Evolutionary conservation across 2,329 filamentous ascomycete species (phyloP).

Genomic region (Trichoderma sp.): DNA sequence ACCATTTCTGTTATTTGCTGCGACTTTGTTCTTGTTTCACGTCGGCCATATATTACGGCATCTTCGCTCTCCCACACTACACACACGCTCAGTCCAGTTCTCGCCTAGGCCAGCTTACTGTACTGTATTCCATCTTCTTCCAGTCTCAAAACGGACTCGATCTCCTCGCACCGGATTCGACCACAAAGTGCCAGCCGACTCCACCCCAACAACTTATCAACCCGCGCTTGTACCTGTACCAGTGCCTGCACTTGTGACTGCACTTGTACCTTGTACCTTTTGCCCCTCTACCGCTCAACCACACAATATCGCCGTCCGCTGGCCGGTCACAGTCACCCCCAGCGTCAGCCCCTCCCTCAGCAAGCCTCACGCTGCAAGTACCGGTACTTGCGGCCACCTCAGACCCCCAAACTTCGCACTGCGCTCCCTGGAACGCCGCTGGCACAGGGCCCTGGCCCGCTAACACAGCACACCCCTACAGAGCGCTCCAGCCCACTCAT

Average conservation of each 20-base stretch:
- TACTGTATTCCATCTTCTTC: background rate
- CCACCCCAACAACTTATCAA: background rate
- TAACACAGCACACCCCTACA: background rate
- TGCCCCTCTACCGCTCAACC: background rate
- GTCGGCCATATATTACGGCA: slow-evolving; percentile 7
- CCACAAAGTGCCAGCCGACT: slow-evolving; percentile 2
- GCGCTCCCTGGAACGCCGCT: slow-evolving; percentile 6
- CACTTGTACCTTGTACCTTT: background rate
- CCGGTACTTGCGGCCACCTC: background rate
- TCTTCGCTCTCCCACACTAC: background rate
- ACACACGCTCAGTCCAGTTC: background rate
- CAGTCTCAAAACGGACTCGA: background rate
- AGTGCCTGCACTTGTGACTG: background rate
- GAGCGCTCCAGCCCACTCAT: slow-evolving; percentile 20
- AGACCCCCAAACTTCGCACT: background rate
- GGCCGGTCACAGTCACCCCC: background rate
- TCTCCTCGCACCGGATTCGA: slow-evolving; percentile 16
- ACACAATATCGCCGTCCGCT: background rate
- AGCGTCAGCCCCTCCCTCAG: background rate
- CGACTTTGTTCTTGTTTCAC: background rate
- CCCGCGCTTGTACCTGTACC: background rate
- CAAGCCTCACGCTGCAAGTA: background rate
- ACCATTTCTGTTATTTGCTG: background rate
- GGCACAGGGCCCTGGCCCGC: slow-evolving; percentile 12
- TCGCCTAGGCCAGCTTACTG: background rate